Conservation (phyloP, 306 rosid genomes). For the Sicyos edulis region DNA sequence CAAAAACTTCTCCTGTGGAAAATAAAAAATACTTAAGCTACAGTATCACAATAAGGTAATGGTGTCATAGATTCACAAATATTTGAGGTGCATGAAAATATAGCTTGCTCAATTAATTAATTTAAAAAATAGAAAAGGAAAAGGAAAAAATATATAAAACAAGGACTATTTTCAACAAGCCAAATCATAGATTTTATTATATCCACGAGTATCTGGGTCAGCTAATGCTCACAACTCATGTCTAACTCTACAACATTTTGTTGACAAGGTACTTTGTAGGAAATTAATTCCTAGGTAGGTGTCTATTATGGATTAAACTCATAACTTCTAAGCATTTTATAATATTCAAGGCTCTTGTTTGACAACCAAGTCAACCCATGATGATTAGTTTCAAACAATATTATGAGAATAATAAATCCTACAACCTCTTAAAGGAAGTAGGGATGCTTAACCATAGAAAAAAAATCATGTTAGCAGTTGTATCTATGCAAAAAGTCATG, state of each 20-base stretch:
- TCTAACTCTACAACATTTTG: too few relatives aligned
- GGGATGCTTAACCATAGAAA: background rate
- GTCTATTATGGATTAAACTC: too few relatives aligned
- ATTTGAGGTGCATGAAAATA: slow-evolving; percentile 8
- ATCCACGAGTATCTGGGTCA: too few relatives aligned
- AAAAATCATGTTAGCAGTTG: background rate
- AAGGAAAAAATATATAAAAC: too few relatives aligned
- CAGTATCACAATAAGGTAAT: slow-evolving; percentile 1
- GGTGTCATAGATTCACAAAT: background rate
- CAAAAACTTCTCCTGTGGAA: slow-evolving; percentile 53
- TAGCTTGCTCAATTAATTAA: background rate
- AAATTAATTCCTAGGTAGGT: too few relatives aligned
- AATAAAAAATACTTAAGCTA: slow-evolving; percentile 20
- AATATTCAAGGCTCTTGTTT: too few relatives aligned
- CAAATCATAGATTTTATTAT: too few relatives aligned
- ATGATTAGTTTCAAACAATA: background rate
- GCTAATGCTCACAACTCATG: too few relatives aligned
- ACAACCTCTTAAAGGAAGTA: background rate
- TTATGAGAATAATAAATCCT: background rate
- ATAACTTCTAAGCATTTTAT: too few relatives aligned
- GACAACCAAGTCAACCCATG: too few relatives aligned
- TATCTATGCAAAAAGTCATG: background rate
- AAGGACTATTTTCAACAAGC: background rate
- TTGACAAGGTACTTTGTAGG: too few relatives aligned
- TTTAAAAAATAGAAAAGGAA: background rate